phyloP scores from a whole-genome alignment of 1,284 basidiomycete genomes.

The Rhodotorula sp. region DNA sequence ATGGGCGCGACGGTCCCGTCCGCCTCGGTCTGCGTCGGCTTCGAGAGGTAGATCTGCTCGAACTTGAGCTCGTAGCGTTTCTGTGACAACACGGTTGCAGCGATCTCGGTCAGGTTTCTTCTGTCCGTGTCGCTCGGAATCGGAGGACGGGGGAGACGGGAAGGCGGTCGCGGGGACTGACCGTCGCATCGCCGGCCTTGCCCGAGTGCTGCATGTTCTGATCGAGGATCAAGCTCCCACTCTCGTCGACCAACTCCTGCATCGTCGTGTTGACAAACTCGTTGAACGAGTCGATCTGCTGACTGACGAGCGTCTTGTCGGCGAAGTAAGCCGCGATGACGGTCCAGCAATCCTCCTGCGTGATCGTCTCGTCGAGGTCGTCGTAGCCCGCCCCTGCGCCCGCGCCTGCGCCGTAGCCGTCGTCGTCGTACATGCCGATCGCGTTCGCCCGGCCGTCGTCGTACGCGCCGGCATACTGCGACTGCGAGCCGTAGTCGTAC shows the following conservation, averaged over 20 bases:
- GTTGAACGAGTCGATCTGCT: constrained; percentile 97
- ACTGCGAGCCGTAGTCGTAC: constrained; percentile 9
- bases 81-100: no score
- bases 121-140: neutral
- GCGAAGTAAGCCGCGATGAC: constrained; percentile 96
- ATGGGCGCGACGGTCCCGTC: constrained; percentile 91
- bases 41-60: constrained; percentile 94
- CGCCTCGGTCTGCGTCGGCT: constrained; percentile 90
- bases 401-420: neutral
- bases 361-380: constrained; percentile 27
- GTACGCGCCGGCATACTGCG: neutral
- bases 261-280: constrained; percentile 99
- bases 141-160: neutral
- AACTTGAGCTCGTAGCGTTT: constrained; percentile 96
- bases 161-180: constrained; percentile 43
- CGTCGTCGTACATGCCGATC: constrained; percentile 2
- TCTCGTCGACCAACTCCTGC: constrained; percentile 98
- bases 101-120: no score
- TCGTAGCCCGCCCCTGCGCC: no score
- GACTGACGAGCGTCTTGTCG: constrained; percentile 94
- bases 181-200: constrained; percentile 66
- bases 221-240: constrained; percentile 87
- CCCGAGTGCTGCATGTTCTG: constrained; percentile 95
- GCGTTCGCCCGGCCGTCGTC: neutral
- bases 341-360: constrained; percentile 61